These are phyloP conservation scores for Phytophthora idaei DNA, from an alignment of 352 stramenopile genomes.

Conservation along the genomic window DNA sequence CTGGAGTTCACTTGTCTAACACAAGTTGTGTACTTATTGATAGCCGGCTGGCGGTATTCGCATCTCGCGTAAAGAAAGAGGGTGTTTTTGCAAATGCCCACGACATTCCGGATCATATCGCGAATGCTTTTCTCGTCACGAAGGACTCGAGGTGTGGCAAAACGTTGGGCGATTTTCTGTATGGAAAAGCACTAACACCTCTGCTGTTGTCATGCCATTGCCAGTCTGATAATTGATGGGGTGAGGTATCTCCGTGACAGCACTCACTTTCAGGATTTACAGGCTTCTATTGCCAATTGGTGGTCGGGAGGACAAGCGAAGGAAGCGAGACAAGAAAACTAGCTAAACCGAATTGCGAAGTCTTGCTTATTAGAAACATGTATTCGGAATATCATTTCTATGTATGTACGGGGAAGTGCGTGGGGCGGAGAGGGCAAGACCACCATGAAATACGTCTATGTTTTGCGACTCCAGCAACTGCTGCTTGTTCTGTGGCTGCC, in stretches of 20 bases:
- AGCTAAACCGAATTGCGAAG: not conserved
- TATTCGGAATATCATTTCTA: slow-evolving; percentile 50
- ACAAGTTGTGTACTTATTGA: slow-evolving; percentile 1
- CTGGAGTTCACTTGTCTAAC: slow-evolving; percentile 4
- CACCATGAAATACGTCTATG: slow-evolving; percentile 57
- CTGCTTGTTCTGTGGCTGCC: slow-evolving; percentile 28
- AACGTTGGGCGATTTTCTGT: not conserved
- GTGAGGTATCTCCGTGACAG: slow-evolving; percentile 60
- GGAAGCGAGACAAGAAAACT: slow-evolving; percentile 3
- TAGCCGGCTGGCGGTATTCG: slow-evolving; percentile 55
- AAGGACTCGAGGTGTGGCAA: slow-evolving; percentile 59
- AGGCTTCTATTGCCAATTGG: slow-evolving; percentile 46
- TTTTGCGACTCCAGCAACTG: slow-evolving; percentile 37
- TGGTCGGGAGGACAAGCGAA: slow-evolving; percentile 36
- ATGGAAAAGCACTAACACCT: slow-evolving; percentile 13
- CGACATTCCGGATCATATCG: slow-evolving; percentile 69
- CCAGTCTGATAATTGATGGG: slow-evolving; percentile 60
- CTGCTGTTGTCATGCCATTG: slow-evolving; percentile 1
- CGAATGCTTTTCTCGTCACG: slow-evolving; percentile 51
- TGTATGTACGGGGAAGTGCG: slow-evolving; percentile 36
- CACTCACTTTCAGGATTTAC: slow-evolving; percentile 57
- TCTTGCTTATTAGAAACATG: slow-evolving; percentile 36
- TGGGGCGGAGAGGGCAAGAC: slow-evolving; percentile 29
- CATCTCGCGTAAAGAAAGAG: slow-evolving; percentile 48
- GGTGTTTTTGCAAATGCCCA: slow-evolving; percentile 57